A percentile compares a stretch with the other conserved stretches of the same genome.
phyloP scores from a whole-genome alignment of 345 rosid species.

The Arabidopsis arenosa region DNA sequence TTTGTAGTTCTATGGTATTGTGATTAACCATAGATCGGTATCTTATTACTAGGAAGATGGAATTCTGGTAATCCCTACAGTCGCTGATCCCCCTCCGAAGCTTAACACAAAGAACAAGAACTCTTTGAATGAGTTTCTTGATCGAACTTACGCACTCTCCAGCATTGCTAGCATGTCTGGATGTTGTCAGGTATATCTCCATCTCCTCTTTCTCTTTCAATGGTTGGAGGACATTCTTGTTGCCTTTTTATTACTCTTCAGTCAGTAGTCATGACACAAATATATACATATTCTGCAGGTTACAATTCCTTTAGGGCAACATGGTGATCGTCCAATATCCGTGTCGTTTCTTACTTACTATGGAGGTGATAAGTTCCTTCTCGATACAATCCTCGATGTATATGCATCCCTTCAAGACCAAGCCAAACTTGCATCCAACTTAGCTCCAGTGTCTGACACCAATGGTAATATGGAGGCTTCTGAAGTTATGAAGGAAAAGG shows the following conservation, averaged over 20 bases:
- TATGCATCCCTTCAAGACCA: conserved; percentile 81
- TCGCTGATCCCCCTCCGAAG: conserved; percentile 69
- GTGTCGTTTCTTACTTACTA: conserved; percentile 78
- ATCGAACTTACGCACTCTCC: conserved; percentile 61
- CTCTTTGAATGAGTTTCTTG: conserved; percentile 58
- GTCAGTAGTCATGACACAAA: conserved; percentile 15
- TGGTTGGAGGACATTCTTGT: conserved; percentile 13
- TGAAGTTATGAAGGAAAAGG: conserved; percentile 91
- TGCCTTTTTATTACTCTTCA: conserved; percentile 15
- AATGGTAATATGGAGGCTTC: conserved; percentile 70
- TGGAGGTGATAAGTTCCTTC: conserved; percentile 92
- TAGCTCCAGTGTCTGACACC: conserved; percentile 55
- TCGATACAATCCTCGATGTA: conserved; percentile 81
- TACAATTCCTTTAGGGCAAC: conserved; percentile 76
- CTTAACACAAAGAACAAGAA: conserved; percentile 63
- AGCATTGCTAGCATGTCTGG: conserved; percentile 94
- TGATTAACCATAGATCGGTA: conserved; percentile 17
- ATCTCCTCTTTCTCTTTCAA: conserved; percentile 25
- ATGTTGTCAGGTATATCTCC: conserved; percentile 76
- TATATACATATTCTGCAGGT: conserved; percentile 56
- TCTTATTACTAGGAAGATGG: conserved; percentile 65
- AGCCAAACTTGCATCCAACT: conserved; percentile 60
- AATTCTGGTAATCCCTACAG: conserved; percentile 81
- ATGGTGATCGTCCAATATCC: conserved; percentile 70
- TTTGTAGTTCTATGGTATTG: background rate